Percentiles rank a stretch among this genome's conserved stretches.
Conservation (phyloP, 805 yeast genomes). For the Dipodascopsis tothii region DNA sequence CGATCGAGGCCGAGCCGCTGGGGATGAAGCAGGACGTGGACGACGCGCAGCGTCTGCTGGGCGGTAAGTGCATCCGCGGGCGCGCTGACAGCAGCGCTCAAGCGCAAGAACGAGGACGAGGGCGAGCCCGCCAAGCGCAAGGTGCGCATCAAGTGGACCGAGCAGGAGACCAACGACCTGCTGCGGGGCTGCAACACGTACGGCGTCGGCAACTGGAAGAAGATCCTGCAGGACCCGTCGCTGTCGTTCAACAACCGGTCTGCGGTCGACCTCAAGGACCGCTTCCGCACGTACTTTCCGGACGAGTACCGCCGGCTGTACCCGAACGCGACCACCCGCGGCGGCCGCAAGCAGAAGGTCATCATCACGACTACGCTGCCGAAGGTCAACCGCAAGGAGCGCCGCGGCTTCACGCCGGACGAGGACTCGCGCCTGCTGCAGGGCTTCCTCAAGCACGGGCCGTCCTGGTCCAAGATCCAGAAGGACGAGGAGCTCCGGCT, state of each 20-base stretch:
- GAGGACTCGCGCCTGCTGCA: constrained; percentile 35
- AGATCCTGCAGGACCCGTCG: constrained; percentile 37
- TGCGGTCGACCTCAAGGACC: constrained; percentile 40
- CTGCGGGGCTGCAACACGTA: constrained; percentile 37
- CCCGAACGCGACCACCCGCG: constrained; percentile 41
- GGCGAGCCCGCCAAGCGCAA: constrained; percentile 14
- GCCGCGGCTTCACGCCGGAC: constrained; percentile 37
- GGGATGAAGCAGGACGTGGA: neutral
- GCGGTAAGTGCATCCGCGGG: neutral
- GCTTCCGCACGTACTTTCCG: constrained; percentile 41
- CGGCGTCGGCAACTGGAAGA: constrained; percentile 39
- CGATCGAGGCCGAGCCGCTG: neutral
- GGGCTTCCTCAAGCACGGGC: constrained; percentile 32
- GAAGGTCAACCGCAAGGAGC: constrained; percentile 39
- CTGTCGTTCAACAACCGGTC: constrained; percentile 38
- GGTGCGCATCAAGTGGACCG: constrained; percentile 34
- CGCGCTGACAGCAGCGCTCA: too few relatives aligned
- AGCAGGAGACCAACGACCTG: constrained; percentile 37
- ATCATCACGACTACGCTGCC: constrained; percentile 28
- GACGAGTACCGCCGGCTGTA: constrained; percentile 39
- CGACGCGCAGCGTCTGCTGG: neutral
- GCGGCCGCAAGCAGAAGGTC: constrained; percentile 24
- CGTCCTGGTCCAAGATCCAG: constrained; percentile 42
- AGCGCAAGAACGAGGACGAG: neutral
- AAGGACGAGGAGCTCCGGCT: constrained; percentile 35